A percentile compares a stretch with the other conserved stretches of the same genome.
Conservation (phyloP, 148 eudicot genomes). For the Gaultheria prostrata region DNA sequence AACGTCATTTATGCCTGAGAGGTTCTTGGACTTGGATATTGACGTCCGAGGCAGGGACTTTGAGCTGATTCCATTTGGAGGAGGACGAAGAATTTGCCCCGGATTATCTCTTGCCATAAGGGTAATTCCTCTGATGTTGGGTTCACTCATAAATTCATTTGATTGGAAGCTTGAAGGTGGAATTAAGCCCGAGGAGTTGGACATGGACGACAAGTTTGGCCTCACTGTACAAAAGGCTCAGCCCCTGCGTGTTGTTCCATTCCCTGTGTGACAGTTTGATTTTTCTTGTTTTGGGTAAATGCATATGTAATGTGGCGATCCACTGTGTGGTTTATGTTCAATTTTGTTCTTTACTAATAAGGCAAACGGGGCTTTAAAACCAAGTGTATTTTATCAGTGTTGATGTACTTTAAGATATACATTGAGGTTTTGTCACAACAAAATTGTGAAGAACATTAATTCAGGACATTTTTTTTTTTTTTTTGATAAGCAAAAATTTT, state of each 20-base stretch:
- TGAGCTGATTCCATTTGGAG: constrained; percentile 18
- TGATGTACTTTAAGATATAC: too few species aligned
- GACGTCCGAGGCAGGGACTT: constrained; percentile 10
- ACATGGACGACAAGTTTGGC: not conserved
- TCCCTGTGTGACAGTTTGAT: not conserved
- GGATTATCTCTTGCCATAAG: not conserved
- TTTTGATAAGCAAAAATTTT: too few species aligned
- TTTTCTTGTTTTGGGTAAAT: not conserved
- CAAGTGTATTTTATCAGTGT: too few species aligned
- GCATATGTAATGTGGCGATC: not conserved
- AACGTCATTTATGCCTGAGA: constrained; percentile 11
- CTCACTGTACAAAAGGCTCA: not conserved
- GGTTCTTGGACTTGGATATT: constrained; percentile 13
- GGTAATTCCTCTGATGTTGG: constrained; percentile 1
- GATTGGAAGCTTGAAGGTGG: not conserved
- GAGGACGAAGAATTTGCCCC: constrained; percentile 14
- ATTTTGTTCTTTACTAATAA: too few species aligned
- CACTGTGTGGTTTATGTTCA: not conserved
- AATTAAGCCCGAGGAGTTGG: not conserved
- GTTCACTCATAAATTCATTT: constrained; percentile 14
- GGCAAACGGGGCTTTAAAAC: not conserved
- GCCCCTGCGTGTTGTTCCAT: not conserved
- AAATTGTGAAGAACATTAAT: too few species aligned
- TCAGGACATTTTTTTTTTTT: too few species aligned
- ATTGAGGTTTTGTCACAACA: too few species aligned